Evolutionary conservation across 371 early-diverging fungal species (phyloP).

Genomic region (Amoeboaphelidium protococcarum): DNA sequence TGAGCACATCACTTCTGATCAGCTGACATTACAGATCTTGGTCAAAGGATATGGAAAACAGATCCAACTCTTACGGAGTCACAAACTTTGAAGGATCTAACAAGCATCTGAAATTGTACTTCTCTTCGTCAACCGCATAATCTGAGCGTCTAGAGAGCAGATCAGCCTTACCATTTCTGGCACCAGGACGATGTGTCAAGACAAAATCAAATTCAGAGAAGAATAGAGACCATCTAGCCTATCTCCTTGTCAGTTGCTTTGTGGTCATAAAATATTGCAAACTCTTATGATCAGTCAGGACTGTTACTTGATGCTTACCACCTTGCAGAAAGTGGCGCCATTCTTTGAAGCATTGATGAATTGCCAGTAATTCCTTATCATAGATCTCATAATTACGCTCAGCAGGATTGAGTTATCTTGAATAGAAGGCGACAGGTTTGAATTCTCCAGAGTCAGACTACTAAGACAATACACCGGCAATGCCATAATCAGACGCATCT

Average conservation of each 20-base stretch:
- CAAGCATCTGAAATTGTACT: too few relatives aligned
- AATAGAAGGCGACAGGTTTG: constrained; percentile 7
- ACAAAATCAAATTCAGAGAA: constrained; percentile 13
- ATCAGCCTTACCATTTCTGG: constrained; percentile 13
- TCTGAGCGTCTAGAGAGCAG: constrained; percentile 14
- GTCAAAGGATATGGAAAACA: too few relatives aligned
- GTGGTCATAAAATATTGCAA: constrained; percentile 5
- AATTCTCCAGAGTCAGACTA: not conserved
- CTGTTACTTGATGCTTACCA: constrained; percentile 3
- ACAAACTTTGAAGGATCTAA: too few relatives aligned
- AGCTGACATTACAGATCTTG: too few relatives aligned
- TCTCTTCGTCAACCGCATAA: too few relatives aligned
- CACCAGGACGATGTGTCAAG: constrained; percentile 15
- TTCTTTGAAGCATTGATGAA: constrained; percentile 5
- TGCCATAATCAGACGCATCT: constrained; percentile 18
- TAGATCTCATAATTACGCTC: constrained; percentile 8
- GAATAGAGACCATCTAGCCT: constrained; percentile 12
- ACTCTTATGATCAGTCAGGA: constrained; percentile 8
- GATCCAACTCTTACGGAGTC: too few relatives aligned
- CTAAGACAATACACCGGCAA: constrained; percentile 20
- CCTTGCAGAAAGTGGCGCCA: constrained; percentile 12
- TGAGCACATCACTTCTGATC: too few relatives aligned
- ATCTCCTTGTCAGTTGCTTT: constrained; percentile 9
- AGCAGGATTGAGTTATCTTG: constrained; percentile 6
- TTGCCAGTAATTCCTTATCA: constrained; percentile 12